Conservation (phyloP, 2,329 filamentous ascomycete genomes). For the Rutstroemia sp. region DNA sequence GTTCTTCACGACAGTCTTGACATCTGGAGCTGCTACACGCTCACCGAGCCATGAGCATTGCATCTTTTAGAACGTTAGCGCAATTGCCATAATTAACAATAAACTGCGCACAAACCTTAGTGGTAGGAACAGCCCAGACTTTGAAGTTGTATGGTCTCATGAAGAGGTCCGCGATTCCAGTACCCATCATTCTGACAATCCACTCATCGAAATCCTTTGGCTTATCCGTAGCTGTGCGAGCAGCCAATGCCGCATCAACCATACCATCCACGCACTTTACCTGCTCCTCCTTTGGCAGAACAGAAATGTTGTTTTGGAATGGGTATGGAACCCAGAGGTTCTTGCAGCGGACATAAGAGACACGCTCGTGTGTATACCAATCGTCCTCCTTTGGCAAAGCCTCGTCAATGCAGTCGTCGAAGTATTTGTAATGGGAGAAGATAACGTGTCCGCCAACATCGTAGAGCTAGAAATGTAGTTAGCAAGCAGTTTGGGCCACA, state of each 20-base stretch:
- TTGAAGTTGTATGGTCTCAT: constrained; percentile 99
- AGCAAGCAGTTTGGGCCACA: constrained; percentile 12
- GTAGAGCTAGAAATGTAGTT: constrained; percentile 61
- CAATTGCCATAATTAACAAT: neutral
- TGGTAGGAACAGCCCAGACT: constrained; percentile 97
- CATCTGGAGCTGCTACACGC: constrained; percentile 92
- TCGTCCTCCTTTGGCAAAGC: constrained; percentile 88
- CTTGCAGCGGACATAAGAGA: constrained; percentile 98
- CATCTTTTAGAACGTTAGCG: constrained; percentile 57
- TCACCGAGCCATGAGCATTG: constrained; percentile 98
- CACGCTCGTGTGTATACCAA: constrained; percentile 97
- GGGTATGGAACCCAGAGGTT: constrained; percentile 95
- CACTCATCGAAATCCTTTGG: constrained; percentile 97
- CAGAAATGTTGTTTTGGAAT: constrained; percentile 99
- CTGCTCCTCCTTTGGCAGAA: constrained; percentile 95
- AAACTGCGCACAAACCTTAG: constrained; percentile 58
- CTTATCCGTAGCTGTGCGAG: constrained; percentile 81
- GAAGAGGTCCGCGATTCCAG: constrained; percentile 87
- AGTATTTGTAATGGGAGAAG: constrained; percentile 86
- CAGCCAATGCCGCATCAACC: constrained; percentile 87
- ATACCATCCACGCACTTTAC: constrained; percentile 90
- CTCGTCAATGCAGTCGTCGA: constrained; percentile 97
- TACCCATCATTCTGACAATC: constrained; percentile 88
- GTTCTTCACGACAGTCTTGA: constrained; percentile 90
- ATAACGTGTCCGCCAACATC: constrained; percentile 62